Evolutionary conservation across 1,284 basidiomycete species (phyloP).

Genomic region (Malassezia japonica): DNA sequence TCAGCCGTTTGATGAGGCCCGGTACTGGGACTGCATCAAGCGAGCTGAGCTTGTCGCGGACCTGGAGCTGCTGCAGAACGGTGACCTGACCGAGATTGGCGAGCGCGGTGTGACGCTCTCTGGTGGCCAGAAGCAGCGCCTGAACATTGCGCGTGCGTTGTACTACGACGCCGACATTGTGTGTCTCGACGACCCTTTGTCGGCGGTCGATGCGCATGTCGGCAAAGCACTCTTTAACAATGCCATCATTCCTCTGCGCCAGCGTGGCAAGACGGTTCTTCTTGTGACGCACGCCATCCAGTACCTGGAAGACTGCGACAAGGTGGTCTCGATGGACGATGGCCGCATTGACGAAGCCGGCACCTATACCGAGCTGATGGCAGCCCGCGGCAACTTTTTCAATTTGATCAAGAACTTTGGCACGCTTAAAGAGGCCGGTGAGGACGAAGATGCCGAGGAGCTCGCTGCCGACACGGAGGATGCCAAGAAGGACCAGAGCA

Average conservation of each 20-base stretch:
- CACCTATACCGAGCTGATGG: conserved; percentile 57
- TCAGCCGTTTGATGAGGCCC: conserved; percentile 52
- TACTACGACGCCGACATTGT: conserved; percentile 62
- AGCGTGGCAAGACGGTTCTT: conserved; percentile 31
- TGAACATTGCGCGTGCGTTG: conserved; percentile 64
- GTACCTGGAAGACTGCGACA: conserved; percentile 56
- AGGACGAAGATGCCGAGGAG: conserved; percentile 12
- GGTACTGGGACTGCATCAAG: conserved; percentile 47
- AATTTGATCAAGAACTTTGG: conserved; percentile 9
- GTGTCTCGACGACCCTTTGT: conserved; percentile 65
- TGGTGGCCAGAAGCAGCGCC: conserved; percentile 59
- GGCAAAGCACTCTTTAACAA: conserved; percentile 46
- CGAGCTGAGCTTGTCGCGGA: conserved; percentile 52
- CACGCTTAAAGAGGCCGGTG: not conserved
- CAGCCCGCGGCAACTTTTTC: conserved; percentile 55
- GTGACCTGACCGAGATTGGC: conserved; percentile 59
- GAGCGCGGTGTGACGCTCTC: conserved; percentile 54
- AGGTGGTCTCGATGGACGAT: conserved; percentile 65
- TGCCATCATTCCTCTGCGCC: conserved; percentile 31
- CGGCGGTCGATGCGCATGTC: conserved; percentile 52
- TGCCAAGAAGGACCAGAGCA: not conserved
- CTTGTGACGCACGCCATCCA: conserved; percentile 49
- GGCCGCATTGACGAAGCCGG: conserved; percentile 60
- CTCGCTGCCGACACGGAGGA: conserved; percentile 9
- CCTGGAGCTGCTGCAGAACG: conserved; percentile 62